These are phyloP conservation scores for Aspergillus calidoustus DNA, from an alignment of 2,329 filamentous ascomycete species.

Conservation along the genomic window DNA sequence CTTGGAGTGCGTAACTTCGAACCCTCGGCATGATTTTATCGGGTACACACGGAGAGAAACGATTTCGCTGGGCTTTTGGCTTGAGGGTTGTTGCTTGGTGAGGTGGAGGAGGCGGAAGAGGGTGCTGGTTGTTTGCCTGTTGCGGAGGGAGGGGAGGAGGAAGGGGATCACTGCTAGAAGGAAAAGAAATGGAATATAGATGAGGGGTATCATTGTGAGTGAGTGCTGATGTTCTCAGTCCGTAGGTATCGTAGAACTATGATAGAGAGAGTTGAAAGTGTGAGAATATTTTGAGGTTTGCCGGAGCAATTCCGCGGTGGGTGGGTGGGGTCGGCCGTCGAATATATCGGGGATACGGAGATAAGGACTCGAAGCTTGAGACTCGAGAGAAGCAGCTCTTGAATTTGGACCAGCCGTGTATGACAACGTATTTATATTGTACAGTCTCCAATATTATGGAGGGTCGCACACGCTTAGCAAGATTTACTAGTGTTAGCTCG, in stretches of 20 bases:
- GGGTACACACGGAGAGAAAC: conserved; percentile 61
- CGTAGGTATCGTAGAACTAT: neutral
- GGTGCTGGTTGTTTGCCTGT: conserved; percentile 2
- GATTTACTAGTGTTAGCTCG: neutral
- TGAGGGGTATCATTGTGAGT: neutral
- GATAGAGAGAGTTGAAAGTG: neutral
- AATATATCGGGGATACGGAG: neutral
- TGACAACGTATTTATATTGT: neutral
- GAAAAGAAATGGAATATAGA: neutral
- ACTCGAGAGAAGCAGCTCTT: neutral
- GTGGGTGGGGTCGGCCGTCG: no score
- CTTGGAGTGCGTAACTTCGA: conserved; percentile 57
- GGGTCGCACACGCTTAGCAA: neutral
- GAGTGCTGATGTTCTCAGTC: neutral
- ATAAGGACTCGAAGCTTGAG: neutral
- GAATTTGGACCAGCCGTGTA: neutral
- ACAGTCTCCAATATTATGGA: neutral
- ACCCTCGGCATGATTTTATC: conserved; percentile 69
- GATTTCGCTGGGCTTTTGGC: conserved; percentile 33
- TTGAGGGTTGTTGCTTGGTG: conserved; percentile 14
- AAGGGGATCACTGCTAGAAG: conserved; percentile 8
- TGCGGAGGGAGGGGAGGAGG: conserved; percentile 21
- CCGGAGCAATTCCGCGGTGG: neutral
- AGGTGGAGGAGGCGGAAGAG: conserved; percentile 16
- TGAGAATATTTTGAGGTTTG: neutral